Base-by-base conservation (phyloP, 2,329 filamentous ascomycete species). In the Akanthomyces lecanii region DNA sequence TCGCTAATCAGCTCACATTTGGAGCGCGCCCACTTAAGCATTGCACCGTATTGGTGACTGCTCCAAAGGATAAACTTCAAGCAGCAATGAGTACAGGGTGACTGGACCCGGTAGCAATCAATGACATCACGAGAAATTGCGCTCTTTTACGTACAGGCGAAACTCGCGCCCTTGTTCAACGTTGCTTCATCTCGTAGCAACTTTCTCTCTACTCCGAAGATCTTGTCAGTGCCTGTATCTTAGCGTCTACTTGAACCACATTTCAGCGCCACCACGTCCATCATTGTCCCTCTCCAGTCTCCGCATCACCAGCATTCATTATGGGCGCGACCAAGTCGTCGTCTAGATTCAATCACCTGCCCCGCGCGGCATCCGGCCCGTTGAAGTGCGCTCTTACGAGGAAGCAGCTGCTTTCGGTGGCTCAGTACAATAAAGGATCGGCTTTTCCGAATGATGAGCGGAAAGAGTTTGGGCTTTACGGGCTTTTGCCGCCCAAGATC, bases 351-450 rank as follows among this genome's bases (percentile, higher is more conserved):
- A 33, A 10, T 2, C 54, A 56, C 25, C 40, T 56, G 38, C 54
- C 54, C 8, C 54, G 54, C 8, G 54, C 40, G 2, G 54, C 42
- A 7, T 8, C 54, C 2, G 54, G 16, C 4, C 14, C 54, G 1
- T 6, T 56, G 25, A 23, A 21, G 21, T 56, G 38, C 12, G n/a
- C 54, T 5, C 7, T 45, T 16, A 23, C 23, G 3, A 40, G 54
- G 0, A 40, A 11, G 42, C 4, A 14, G 5, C 40, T 56, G 8
- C 54, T 56, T 3, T 45, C 54, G 3, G 25, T 45, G 6, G 23
- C 54, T 2, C 54, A 16, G n/a, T 68, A 92, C 77, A 96, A 96
- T 78, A 95, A 95, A 74, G 92, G 92, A 36, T 92, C 91, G 3
- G 91, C 87, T 0, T 94, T 94, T 68, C 83, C 89, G 0, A 69